These are phyloP conservation scores for Heterobasidion parviporum DNA, from an alignment of 1,284 basidiomycete species.

Conservation along the genomic window DNA sequence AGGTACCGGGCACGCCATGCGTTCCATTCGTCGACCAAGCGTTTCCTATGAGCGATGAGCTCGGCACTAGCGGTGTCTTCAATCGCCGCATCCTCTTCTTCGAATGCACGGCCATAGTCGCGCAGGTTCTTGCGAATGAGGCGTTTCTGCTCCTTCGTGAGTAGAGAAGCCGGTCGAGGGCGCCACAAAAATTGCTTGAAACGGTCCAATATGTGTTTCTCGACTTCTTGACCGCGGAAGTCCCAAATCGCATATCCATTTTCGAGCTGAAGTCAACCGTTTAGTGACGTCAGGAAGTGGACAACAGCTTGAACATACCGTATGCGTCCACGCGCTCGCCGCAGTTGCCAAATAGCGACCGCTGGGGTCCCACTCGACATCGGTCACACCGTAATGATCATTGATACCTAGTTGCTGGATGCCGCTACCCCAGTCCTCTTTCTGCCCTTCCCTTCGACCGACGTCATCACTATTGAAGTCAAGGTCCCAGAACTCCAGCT, in stretches of 20 bases:
- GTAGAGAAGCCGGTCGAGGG: constrained; percentile 82
- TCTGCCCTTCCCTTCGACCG: constrained; percentile 53
- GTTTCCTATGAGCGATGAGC: constrained; percentile 83
- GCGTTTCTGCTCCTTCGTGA: constrained; percentile 84
- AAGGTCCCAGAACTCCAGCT: constrained; percentile 98
- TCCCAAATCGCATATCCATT: constrained; percentile 98
- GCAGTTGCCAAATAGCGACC: constrained; percentile 92
- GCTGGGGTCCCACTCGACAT: constrained; percentile 97
- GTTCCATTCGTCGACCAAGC: constrained; percentile 98
- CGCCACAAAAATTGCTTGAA: constrained; percentile 99
- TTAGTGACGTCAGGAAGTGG: constrained; percentile 4
- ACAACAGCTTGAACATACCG: constrained; percentile 39
- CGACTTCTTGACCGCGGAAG: constrained; percentile 90
- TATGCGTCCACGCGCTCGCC: constrained; percentile 93
- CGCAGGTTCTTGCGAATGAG: constrained; percentile 85
- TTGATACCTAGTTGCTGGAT: constrained; percentile 83
- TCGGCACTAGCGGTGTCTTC: constrained; percentile 93
- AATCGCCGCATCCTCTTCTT: constrained; percentile 95
- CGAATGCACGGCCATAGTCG: constrained; percentile 89
- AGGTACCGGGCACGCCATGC: constrained; percentile 75
- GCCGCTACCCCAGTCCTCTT: constrained; percentile 77
- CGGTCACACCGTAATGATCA: constrained; percentile 98
- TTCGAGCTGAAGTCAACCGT: constrained; percentile 60
- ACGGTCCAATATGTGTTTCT: constrained; percentile 84
- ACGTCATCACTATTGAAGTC: constrained; percentile 82